phyloP scores from a whole-genome alignment of 164 flowering plant species.

The Saururus chinensis region DNA sequence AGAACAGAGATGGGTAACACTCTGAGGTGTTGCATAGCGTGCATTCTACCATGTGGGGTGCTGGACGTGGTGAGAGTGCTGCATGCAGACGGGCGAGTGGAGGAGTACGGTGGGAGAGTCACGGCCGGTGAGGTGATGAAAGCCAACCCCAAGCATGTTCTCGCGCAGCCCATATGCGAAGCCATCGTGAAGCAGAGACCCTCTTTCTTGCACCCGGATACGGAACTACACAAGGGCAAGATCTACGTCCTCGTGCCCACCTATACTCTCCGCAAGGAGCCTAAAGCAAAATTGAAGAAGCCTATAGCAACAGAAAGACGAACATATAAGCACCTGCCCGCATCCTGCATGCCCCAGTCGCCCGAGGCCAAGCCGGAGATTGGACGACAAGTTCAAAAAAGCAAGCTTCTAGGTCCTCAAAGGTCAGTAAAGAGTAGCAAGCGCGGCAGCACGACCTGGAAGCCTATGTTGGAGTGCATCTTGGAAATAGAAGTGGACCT shows the following conservation, averaged over 20 bases:
- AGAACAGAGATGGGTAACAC: slow-evolving; percentile 4
- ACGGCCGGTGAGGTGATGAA: slow-evolving; percentile 9
- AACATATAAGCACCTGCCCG: too few relatives aligned
- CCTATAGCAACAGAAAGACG: not conserved
- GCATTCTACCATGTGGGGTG: slow-evolving; percentile 4
- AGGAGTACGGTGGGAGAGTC: slow-evolving; percentile 2
- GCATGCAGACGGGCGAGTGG: slow-evolving; percentile 7
- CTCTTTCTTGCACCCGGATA: slow-evolving; percentile 6
- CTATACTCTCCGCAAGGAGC: not conserved
- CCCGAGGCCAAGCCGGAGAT: not conserved
- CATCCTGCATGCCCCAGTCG: not conserved
- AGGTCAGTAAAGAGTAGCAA: not conserved
- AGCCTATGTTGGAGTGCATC: not conserved
- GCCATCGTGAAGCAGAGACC: slow-evolving; percentile 2
- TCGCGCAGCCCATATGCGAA: not conserved
- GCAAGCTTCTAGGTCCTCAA: not conserved
- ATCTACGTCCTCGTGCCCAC: slow-evolving; percentile 7
- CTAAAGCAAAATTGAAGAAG: not conserved
- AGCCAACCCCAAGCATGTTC: slow-evolving; percentile 5
- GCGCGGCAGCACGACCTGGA: not conserved
- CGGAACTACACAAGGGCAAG: slow-evolving; percentile 4
- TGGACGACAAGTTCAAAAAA: not conserved
- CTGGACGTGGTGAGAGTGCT: slow-evolving; percentile 5
- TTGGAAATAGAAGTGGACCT: not conserved
- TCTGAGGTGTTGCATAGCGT: slow-evolving; percentile 6